These are phyloP conservation scores for Fulvia fulva DNA, from an alignment of 2,329 filamentous ascomycete genomes.

Conservation along the genomic window DNA sequence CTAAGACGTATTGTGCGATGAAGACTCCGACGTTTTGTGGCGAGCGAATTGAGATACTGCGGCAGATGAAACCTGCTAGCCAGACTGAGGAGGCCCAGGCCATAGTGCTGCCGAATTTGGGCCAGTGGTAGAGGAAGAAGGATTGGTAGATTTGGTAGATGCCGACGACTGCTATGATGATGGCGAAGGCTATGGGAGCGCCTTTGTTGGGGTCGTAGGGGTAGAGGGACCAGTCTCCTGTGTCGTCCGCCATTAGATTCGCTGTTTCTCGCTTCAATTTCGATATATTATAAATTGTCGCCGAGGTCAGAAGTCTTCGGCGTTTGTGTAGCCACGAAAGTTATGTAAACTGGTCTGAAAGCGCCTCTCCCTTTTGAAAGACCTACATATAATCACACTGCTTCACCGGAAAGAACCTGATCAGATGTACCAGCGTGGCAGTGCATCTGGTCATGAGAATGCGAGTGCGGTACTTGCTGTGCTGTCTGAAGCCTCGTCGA, in stretches of 20 bases:
- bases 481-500: background rate
- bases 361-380: background rate
- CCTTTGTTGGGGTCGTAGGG: conserved; percentile 48
- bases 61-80: conserved; percentile 52
- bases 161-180: conserved; percentile 47
- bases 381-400: background rate
- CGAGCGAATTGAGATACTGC: conserved; percentile 52
- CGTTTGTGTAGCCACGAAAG: background rate
- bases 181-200: conserved; percentile 52
- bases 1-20: conserved; percentile 40
- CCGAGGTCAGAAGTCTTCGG: background rate
- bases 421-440: background rate
- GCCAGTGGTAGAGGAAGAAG: conserved; percentile 29
- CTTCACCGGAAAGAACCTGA: background rate
- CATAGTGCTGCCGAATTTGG: conserved; percentile 25
- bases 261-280: background rate
- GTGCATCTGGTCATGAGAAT: background rate
- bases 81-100: conserved; percentile 27
- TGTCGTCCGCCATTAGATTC: background rate
- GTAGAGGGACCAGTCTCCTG: conserved; percentile 24
- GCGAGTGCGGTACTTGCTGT: background rate
- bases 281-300: no score
- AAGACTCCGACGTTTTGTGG: conserved; percentile 41
- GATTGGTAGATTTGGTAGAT: conserved; percentile 54
- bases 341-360: background rate